Percentiles rank a stretch among this genome's conserved stretches.
These are phyloP conservation scores for Oropetium thomaeum DNA, from an alignment of 176 grass and related monocot species.

Conservation along the genomic window DNA sequence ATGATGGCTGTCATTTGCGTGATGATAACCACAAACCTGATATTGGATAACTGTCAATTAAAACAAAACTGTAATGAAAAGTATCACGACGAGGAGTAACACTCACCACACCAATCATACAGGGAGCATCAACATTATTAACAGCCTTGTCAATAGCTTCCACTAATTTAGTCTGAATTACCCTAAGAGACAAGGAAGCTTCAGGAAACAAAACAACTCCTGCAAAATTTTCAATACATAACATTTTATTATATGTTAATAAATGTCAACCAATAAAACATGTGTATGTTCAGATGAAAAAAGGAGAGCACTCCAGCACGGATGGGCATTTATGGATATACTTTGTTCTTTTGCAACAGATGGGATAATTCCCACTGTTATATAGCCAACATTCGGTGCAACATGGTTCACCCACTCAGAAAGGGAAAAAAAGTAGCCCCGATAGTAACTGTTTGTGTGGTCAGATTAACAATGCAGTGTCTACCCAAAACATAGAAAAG, in stretches of 20 bases:
- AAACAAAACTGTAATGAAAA: constrained; percentile 23
- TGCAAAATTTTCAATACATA: constrained; percentile 42
- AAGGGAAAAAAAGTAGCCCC: neutral
- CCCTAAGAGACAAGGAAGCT: constrained; percentile 64
- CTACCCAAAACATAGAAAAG: constrained; percentile 1
- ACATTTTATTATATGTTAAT: constrained; percentile 11
- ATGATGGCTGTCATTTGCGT: constrained; percentile 42
- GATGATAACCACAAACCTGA: constrained; percentile 60
- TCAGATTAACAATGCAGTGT: constrained; percentile 16
- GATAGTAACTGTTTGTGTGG: neutral
- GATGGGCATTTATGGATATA: neutral
- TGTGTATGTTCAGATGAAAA: constrained; percentile 9
- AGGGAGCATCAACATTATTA: constrained; percentile 64
- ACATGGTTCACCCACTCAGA: neutral
- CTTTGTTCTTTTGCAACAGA: constrained; percentile 18
- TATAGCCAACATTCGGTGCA: constrained; percentile 4
- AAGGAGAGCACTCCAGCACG: constrained; percentile 14
- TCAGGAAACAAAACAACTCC: constrained; percentile 94
- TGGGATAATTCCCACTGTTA: constrained; percentile 10
- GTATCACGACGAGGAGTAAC: neutral
- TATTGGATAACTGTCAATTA: constrained; percentile 22
- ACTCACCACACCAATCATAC: constrained; percentile 92
- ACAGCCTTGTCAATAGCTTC: constrained; percentile 78
- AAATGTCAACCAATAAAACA: neutral
- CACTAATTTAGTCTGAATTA: constrained; percentile 64